These are phyloP conservation scores for Onygena corvina DNA, from an alignment of 2,329 filamentous ascomycete genomes.

Conservation along the genomic window DNA sequence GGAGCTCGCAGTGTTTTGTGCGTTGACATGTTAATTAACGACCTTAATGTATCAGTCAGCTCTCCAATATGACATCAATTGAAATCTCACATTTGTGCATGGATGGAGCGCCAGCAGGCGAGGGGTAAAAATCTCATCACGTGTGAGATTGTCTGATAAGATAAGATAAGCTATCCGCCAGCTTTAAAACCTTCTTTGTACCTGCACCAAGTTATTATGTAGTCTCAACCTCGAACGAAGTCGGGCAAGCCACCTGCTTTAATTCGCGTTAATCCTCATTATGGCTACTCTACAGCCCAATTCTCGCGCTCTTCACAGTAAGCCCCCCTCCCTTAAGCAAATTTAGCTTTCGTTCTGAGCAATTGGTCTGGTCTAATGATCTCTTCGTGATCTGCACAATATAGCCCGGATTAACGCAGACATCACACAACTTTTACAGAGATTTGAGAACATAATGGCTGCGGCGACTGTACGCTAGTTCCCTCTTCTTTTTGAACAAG, in stretches of 20 bases:
- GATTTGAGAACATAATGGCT: conserved; percentile 45
- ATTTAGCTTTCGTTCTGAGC: background rate
- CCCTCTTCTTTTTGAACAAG: background rate
- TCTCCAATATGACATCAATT: background rate
- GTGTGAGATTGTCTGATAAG: background rate
- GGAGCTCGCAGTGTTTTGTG: too few species aligned
- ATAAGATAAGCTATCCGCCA: background rate
- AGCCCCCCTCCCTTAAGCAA: background rate
- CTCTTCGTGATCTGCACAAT: background rate
- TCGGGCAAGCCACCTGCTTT: background rate
- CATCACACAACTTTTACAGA: conserved; percentile 38
- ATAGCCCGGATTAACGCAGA: conserved; percentile 36
- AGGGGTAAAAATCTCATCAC: background rate
- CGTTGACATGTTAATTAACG: too few species aligned
- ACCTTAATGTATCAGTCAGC: background rate
- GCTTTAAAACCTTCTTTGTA: background rate
- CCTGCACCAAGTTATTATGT: too few species aligned
- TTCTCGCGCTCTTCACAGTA: conserved; percentile 15
- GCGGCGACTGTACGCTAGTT: conserved; percentile 37
- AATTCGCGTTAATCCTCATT: background rate
- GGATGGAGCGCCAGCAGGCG: too few species aligned
- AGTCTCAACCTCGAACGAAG: too few species aligned
- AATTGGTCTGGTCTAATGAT: background rate
- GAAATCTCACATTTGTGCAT: background rate
- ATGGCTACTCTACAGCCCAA: conserved; percentile 17